phyloP scores from a whole-genome alignment of 2,329 filamentous ascomycete species.

The Penicillium sp. region DNA sequence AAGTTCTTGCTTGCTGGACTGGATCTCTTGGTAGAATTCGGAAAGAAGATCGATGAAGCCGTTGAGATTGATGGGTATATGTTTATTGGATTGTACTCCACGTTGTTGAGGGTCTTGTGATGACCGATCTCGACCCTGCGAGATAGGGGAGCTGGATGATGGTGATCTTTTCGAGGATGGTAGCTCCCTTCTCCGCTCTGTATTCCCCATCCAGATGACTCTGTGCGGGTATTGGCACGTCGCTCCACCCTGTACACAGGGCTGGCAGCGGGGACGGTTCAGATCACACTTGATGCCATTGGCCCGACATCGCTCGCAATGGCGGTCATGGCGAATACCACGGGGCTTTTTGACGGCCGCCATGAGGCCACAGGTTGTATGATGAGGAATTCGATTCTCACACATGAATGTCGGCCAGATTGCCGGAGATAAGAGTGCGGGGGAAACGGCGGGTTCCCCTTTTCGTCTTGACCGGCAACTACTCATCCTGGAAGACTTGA shows the following conservation, averaged over 20 bases:
- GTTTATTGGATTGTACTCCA: conserved; percentile 1
- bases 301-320: conserved; percentile 33
- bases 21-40: conserved; percentile 31
- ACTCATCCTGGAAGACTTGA: not conserved
- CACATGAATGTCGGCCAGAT: not conserved
- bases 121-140: not conserved
- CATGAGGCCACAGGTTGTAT: conserved; percentile 11
- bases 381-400: not conserved
- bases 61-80: conserved; percentile 28
- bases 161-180: not conserved
- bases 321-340: conserved; percentile 37
- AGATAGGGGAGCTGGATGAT: not conserved
- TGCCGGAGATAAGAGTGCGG: conserved; percentile 22
- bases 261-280: conserved; percentile 34
- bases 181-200: conserved; percentile 14
- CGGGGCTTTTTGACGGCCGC: conserved; percentile 31
- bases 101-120: not conserved
- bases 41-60: conserved; percentile 33
- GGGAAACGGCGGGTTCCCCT: conserved; percentile 11
- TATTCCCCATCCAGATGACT: conserved; percentile 32
- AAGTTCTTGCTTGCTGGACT: conserved; percentile 24
- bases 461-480: conserved; percentile 12
- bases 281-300: conserved; percentile 37
- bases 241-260: conserved; percentile 27
- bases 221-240: conserved; percentile 33